Conservation (phyloP, 108 stramenopile genomes). For the Nitzschia sp. region DNA sequence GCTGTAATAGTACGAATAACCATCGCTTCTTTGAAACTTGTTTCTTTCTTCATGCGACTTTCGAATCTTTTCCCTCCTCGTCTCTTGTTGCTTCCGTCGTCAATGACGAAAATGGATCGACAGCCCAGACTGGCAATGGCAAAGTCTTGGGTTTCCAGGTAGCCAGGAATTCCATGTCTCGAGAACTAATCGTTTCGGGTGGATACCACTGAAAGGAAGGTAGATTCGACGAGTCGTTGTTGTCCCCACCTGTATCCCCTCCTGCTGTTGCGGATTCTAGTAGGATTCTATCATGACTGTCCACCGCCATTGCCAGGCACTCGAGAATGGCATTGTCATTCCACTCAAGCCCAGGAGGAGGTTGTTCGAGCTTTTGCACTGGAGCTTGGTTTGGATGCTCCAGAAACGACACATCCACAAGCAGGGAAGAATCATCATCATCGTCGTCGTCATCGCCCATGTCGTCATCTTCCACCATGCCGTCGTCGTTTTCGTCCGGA, state of each 20-base stretch:
- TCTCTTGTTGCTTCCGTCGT: no score
- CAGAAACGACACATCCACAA: not conserved
- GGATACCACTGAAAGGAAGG: slow-evolving; percentile 2
- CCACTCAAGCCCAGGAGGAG: slow-evolving; percentile 14
- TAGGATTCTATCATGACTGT: not conserved
- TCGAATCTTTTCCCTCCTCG: no score
- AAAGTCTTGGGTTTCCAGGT: slow-evolving; percentile 18
- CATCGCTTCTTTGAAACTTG: no score
- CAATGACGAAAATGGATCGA: slow-evolving; percentile 14
- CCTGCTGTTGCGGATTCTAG: not conserved
- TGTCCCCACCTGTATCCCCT: not conserved
- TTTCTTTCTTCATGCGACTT: no score
- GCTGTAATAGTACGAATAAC: no score
- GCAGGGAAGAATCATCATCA: slow-evolving; percentile 11
- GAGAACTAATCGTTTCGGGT: not conserved
- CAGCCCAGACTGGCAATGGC: slow-evolving; percentile 3
- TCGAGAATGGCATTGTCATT: slow-evolving; percentile 20
- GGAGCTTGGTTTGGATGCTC: not conserved
- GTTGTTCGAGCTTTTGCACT: not conserved
- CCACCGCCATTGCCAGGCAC: slow-evolving; percentile 10
- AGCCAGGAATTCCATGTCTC: slow-evolving; percentile 5
- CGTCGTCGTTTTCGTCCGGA: not conserved
- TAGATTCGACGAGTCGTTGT: not conserved
- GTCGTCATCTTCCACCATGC: not conserved
- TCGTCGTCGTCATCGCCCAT: slow-evolving; percentile 5